A percentile compares a stretch with the other conserved stretches of the same genome.
phyloP scores from a whole-genome alignment of 2,329 filamentous ascomycete species.

The Xylaria sp. region DNA sequence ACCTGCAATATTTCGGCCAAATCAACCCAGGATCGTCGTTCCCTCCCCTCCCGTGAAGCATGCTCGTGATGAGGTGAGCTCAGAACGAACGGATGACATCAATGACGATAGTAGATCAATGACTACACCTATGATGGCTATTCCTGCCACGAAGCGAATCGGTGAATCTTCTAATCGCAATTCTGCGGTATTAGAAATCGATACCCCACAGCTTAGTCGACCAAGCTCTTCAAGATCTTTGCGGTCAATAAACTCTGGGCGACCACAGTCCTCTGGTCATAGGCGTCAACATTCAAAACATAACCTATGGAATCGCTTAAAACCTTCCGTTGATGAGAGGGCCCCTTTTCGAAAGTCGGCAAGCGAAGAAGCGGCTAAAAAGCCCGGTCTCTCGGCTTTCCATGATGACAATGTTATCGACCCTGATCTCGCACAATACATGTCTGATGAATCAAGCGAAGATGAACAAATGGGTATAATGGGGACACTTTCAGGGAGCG shows the following conservation, averaged over 20 bases:
- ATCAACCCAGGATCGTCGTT: conserved; percentile 58
- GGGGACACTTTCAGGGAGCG: conserved; percentile 75
- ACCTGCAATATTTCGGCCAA: conserved; percentile 70
- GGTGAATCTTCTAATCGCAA: conserved; percentile 84
- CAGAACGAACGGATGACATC: conserved; percentile 56
- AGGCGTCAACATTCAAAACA: conserved; percentile 89
- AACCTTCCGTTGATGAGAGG: conserved; percentile 77
- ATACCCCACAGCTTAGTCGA: conserved; percentile 82
- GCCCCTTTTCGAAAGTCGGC: conserved; percentile 85
- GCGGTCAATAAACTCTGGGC: conserved; percentile 74
- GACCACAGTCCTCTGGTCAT: conserved; percentile 82
- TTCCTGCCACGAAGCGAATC: conserved; percentile 71
- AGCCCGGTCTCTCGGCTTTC: conserved; percentile 83
- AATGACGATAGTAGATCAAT: conserved; percentile 64
- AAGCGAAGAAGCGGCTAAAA: conserved; percentile 73
- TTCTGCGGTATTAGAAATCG: conserved; percentile 91
- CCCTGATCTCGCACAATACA: conserved; percentile 91
- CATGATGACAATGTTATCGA: conserved; percentile 99
- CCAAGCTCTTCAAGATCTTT: conserved; percentile 94
- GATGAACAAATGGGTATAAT: conserved; percentile 93
- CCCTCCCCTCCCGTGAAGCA: conserved; percentile 51
- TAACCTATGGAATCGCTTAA: conserved; percentile 82
- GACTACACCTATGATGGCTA: conserved; percentile 78
- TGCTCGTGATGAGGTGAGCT: conserved; percentile 55
- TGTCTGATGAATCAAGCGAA: conserved; percentile 94